Evolutionary conservation across 305 asterid species (phyloP), one percentile per base, ranked within the genome.

Genomic region (Solanum hybrid): DNA sequence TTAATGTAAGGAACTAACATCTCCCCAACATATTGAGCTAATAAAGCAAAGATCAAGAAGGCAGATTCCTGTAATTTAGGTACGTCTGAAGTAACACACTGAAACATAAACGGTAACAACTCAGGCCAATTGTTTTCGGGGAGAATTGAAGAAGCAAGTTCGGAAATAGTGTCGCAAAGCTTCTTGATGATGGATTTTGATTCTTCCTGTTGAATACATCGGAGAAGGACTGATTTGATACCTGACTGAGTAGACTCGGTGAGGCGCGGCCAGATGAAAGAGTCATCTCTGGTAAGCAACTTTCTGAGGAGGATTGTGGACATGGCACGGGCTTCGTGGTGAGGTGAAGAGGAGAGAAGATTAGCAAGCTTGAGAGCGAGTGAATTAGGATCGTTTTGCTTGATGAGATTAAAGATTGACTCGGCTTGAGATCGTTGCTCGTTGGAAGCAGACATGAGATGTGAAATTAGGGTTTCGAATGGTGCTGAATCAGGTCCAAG

Each of bases 81-180:
- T 36, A 94, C 91, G 77, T 88, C 95, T 3, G 97, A 94, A 20
- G 96, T 95, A 5, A 97, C 98, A 82, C 98, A 95, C 69, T 95
- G 98, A 86, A 96, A 97, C 98, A 97, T 97, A 84, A 97, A 97
- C 1, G 99, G 99, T 89, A 97, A 73, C 90, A 97, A 92, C 91
- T 97, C 98, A 1, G 97, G 96, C 99, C 99, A 97, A 87, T 93
- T 92, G 71, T 95, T 95, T 1, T 96, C 99, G 0, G 98, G 98
- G 75, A 97, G 40, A 71, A 97, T 94, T 11, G 97, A 93, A 1
- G 99, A 96, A 2, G 98, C 99, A 0, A 97, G 93, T 92, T 97
- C 98, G 8, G 98, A 96, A 1, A 97, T 89, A 14, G 98, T 97
- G 75, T 97, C 99, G 80, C 99, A 97, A 0, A 97, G 92, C 93